Evolutionary conservation across 2,329 filamentous ascomycete species (phyloP), one percentile per base, ranked within the genome.

Genomic region (Trichophyton benhamiae): DNA sequence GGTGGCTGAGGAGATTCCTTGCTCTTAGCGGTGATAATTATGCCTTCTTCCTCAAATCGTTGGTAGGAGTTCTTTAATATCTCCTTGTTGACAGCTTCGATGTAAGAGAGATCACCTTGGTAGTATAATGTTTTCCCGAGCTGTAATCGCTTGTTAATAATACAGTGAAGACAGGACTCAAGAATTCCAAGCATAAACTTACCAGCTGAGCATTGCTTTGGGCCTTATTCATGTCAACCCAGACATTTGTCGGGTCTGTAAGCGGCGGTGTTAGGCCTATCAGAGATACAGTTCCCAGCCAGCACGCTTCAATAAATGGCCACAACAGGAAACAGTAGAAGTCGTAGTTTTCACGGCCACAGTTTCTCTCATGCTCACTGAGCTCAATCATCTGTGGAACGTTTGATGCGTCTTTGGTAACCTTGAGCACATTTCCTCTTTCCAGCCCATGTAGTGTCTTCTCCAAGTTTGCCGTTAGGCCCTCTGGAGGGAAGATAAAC

Each of bases 271-370:
- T 87, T 13, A 97, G 80, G 52, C 92, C 91, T 78, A 96, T 87
- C 0, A 97, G 79, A 0, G 88, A 90, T 0, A 97, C 87, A 0
- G 91, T 88, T 9, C 90, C 91, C 1, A 99, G 82, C 94, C 94
- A 99, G 59, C 83, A 87, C 0, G 91, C 88, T 74, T 99, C 94
- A 66, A 97, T 91, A 67, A 99, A 99, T 0, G 94, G 94, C 94
- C 94, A 99, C 65, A 99, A 90, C 20, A 99, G 77, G 79, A 97
- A 99, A 76, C 92, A 97, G 76, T 97, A 97, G 74, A 99, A 99
- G 71, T 99, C 94, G 69, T 88, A 99, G 69, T 96, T 97, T 74
- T 99, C 94, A 42, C 92, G 80, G 1, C 94, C 94, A 5, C 82
- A 85, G 33, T 82, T 79, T 17, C 91, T 82, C 73, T 99, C 94